phyloP scores from a whole-genome alignment of 225 moss, liverwort and hornwort genomes.

The Anthoceros angustus region DNA sequence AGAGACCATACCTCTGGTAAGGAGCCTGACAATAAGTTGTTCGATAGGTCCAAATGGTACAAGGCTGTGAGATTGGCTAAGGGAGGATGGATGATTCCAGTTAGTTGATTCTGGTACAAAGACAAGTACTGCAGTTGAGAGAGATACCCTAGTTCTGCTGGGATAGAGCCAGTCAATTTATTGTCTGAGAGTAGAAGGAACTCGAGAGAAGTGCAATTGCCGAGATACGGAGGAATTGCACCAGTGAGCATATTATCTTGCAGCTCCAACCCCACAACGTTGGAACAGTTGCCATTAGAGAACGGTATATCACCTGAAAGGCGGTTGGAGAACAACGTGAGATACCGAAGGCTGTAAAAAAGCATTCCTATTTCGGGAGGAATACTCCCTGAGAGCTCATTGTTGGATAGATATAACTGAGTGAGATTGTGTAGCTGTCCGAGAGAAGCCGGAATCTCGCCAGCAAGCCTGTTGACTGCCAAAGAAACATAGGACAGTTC shows the following conservation, averaged over 20 bases:
- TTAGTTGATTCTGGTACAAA: not conserved
- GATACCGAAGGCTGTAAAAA: conserved; percentile 10
- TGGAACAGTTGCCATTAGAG: conserved; percentile 13
- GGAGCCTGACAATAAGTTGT: conserved; percentile 1
- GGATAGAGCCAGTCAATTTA: not conserved
- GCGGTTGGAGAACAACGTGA: conserved; percentile 32
- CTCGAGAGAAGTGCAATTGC: not conserved
- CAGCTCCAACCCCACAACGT: not conserved
- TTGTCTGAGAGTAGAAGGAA: not conserved
- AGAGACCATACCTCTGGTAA: not conserved
- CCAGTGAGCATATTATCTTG: not conserved
- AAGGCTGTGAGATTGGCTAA: conserved; percentile 1
- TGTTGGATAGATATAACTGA: not conserved
- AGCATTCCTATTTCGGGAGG: not conserved
- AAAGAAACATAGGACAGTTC: not conserved
- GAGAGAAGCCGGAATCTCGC: too few species aligned
- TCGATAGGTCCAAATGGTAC: conserved; percentile 6
- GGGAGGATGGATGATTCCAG: not conserved
- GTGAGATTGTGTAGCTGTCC: too few species aligned
- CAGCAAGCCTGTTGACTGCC: not conserved
- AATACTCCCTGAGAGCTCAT: conserved; percentile 12
- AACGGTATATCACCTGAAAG: conserved; percentile 39
- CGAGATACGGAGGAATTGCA: not conserved
- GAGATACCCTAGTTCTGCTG: not conserved
- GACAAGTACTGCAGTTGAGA: not conserved